Evolutionary conservation across 768 basidiomycete species (phyloP).

Genomic region (Sarcodon aspratus): DNA sequence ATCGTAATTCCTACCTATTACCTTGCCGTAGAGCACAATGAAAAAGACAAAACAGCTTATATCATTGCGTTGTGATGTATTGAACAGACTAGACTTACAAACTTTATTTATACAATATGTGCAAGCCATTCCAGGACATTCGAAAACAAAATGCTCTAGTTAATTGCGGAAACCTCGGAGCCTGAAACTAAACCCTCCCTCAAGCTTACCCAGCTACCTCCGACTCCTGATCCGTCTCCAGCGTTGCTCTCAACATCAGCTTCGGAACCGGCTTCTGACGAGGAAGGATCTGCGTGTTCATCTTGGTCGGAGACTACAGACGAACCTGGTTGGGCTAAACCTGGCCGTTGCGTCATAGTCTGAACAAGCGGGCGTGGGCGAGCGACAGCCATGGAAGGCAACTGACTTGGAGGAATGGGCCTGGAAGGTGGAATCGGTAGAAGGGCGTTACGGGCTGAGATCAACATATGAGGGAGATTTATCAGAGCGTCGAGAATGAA

Average conservation of each 20-base stretch:
- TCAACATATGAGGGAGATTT: constrained; percentile 53
- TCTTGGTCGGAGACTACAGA: constrained; percentile 6
- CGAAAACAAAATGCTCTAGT: too few relatives aligned
- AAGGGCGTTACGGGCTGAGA: constrained; percentile 50
- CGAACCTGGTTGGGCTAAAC: constrained; percentile 3
- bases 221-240: constrained; percentile 37
- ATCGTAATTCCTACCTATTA: too few relatives aligned
- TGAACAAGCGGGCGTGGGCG: constrained; percentile 3
- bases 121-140: too few relatives aligned
- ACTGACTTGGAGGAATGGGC: constrained; percentile 14
- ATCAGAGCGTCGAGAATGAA: constrained; percentile 53
- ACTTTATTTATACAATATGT: too few relatives aligned
- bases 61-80: too few relatives aligned
- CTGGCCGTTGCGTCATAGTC: neutral
- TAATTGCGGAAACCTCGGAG: too few relatives aligned
- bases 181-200: constrained; percentile 2
- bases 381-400: constrained; percentile 16
- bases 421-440: constrained; percentile 38
- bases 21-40: too few relatives aligned
- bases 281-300: constrained; percentile 12
- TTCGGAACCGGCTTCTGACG: constrained; percentile 45
- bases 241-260: constrained; percentile 59
- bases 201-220: constrained; percentile 65
- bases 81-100: too few relatives aligned
- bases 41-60: too few relatives aligned